Percentiles rank a stretch among this genome's conserved stretches.
These are phyloP conservation scores for Omphalotus olearius DNA, from an alignment of 1,284 basidiomycete species.

Conservation along the genomic window DNA sequence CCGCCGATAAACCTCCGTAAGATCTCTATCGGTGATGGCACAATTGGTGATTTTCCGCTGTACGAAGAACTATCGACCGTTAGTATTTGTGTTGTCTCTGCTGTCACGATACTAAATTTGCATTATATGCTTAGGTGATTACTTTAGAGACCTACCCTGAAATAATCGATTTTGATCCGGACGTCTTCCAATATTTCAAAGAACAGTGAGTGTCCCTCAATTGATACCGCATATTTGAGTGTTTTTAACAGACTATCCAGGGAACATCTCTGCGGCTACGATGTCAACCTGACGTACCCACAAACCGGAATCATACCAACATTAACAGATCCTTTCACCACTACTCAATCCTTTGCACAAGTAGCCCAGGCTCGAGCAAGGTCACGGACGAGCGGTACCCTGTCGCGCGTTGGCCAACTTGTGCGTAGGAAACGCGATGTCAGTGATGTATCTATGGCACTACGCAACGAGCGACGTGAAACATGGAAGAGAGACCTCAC, in stretches of 20 bases:
- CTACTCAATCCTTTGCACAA: neutral
- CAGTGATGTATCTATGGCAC: neutral
- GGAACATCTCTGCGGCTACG: slow-evolving; percentile 42
- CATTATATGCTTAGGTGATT: neutral
- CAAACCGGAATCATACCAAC: slow-evolving; percentile 21
- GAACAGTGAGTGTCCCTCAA: slow-evolving; percentile 47
- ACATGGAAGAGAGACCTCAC: slow-evolving; percentile 36
- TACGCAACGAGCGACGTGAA: slow-evolving; percentile 17
- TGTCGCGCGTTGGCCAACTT: slow-evolving; percentile 20
- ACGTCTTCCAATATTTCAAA: slow-evolving; percentile 62
- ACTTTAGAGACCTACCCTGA: slow-evolving; percentile 65
- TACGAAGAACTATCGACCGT: slow-evolving; percentile 53
- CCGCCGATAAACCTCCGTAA: slow-evolving; percentile 63
- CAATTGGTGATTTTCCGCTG: slow-evolving; percentile 42
- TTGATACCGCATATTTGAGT: neutral
- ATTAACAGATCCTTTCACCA: neutral
- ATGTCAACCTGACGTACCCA: slow-evolving; percentile 49
- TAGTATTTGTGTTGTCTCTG: slow-evolving; percentile 18
- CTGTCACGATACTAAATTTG: neutral
- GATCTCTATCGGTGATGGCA: slow-evolving; percentile 67
- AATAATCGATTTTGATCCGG: slow-evolving; percentile 63
- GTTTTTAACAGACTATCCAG: slow-evolving; percentile 22
- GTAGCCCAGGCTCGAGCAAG: neutral
- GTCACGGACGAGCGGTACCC: neutral
- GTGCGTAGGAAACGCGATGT: neutral